A percentile compares a stretch with the other conserved stretches of the same genome.
These are phyloP conservation scores for Obba rivulosa DNA, from an alignment of 768 basidiomycete species.

Conservation along the genomic window DNA sequence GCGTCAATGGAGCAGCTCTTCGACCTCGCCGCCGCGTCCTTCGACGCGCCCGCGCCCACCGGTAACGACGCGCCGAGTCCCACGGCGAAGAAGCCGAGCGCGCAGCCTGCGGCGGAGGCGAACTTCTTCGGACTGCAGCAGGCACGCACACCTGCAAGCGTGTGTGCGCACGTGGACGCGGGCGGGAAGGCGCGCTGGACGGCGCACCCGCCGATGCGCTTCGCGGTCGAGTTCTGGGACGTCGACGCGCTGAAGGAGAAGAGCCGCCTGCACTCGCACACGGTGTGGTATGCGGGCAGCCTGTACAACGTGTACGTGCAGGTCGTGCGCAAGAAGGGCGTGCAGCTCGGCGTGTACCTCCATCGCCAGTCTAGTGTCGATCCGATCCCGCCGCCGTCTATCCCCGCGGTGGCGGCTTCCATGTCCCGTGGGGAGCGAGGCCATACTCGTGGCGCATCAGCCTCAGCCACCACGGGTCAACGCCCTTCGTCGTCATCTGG, in stretches of 20 bases:
- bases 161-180: constrained; percentile 38
- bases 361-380: constrained; percentile 83
- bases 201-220: constrained; percentile 74
- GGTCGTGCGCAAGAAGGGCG: constrained; percentile 74
- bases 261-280: constrained; percentile 74
- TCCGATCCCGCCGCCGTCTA: constrained; percentile 67
- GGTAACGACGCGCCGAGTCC: constrained; percentile 8
- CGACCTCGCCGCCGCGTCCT: constrained; percentile 23
- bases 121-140: constrained; percentile 63
- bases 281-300: constrained; percentile 87
- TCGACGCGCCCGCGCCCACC: neutral
- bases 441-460: neutral
- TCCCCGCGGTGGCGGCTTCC: constrained; percentile 28
- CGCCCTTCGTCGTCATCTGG: neutral
- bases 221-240: constrained; percentile 90
- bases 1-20: constrained; percentile 72
- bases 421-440: constrained; percentile 6
- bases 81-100: constrained; percentile 10
- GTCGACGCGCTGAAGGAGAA: constrained; percentile 80
- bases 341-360: constrained; percentile 84
- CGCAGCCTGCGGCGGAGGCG: constrained; percentile 35
- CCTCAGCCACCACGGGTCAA: neutral
- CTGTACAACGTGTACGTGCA: constrained; percentile 89
- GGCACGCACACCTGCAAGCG: constrained; percentile 32
- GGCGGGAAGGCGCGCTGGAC: constrained; percentile 50